These are phyloP conservation scores for maize (Zea mays) DNA, from an alignment of 176 grass and related monocot genomes.

Conservation along the genomic window DNA sequence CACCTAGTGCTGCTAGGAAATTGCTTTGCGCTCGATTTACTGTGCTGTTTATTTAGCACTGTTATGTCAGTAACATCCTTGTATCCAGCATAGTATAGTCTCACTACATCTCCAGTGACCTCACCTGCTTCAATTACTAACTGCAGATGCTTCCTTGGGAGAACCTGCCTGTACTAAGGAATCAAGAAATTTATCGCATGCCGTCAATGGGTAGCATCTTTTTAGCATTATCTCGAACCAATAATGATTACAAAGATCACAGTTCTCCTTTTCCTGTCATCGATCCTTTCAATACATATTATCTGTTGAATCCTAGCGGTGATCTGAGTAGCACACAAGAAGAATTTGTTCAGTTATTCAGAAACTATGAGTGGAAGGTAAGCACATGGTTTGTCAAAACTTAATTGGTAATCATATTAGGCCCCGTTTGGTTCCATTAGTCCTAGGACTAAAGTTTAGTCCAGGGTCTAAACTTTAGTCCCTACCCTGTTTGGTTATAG, in stretches of 20 bases:
- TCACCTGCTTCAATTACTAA: conserved; percentile 28
- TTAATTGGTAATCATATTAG: too few relatives aligned
- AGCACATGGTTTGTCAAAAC: neutral
- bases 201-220: conserved; percentile 62
- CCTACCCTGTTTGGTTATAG: too few relatives aligned
- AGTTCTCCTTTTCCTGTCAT: conserved; percentile 53
- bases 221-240: conserved; percentile 52
- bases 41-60: conserved; percentile 15
- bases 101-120: conserved; percentile 28
- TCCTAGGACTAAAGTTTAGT: too few relatives aligned
- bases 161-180: conserved; percentile 68
- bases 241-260: conserved; percentile 37
- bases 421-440: too few relatives aligned
- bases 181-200: conserved; percentile 92
- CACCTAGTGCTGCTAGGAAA: neutral
- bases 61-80: too few relatives aligned
- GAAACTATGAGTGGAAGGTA: conserved; percentile 76
- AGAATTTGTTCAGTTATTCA: conserved; percentile 61
- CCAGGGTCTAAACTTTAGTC: too few relatives aligned
- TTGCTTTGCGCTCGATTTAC: neutral
- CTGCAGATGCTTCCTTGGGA: conserved; percentile 96
- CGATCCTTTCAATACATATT: conserved; percentile 68
- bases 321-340: conserved; percentile 61
- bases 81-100: neutral
- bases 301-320: conserved; percentile 77